These are phyloP conservation scores for Byssochlamys sp. DNA, from an alignment of 2,329 filamentous ascomycete species.

Conservation along the genomic window DNA sequence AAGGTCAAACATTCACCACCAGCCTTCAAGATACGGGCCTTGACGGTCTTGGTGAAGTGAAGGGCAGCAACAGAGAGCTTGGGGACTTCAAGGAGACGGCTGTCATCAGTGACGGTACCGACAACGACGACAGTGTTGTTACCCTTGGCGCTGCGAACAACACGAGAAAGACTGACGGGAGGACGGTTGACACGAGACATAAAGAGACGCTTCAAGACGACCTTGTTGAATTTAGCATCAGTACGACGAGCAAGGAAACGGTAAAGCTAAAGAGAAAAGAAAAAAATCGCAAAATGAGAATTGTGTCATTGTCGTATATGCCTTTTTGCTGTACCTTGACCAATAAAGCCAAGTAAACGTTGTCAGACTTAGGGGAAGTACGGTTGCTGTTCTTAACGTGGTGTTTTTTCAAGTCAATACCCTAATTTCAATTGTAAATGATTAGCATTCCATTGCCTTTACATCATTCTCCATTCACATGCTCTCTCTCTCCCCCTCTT, in stretches of 20 bases:
- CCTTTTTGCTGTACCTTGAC: too few relatives aligned
- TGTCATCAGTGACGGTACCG: conserved; percentile 95
- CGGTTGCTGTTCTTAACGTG: too few relatives aligned
- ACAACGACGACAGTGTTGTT: conserved; percentile 89
- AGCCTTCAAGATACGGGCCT: conserved; percentile 83
- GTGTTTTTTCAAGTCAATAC: too few relatives aligned
- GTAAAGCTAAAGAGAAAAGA: too few relatives aligned
- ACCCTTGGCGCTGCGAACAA: conserved; percentile 51
- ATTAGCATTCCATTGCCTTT: too few relatives aligned
- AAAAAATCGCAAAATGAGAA: too few relatives aligned
- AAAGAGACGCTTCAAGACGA: conserved; percentile 90
- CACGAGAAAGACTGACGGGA: conserved; percentile 86
- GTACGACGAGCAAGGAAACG: conserved; percentile 96
- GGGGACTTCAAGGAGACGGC: conserved; percentile 79
- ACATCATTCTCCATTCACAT: too few relatives aligned
- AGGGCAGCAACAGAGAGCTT: conserved; percentile 91
- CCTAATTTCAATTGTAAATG: too few relatives aligned
- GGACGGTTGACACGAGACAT: conserved; percentile 98
- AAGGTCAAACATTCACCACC: conserved; percentile 92
- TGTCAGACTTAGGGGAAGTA: too few relatives aligned
- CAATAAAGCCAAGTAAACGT: too few relatives aligned
- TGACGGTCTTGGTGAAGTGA: conserved; percentile 90
- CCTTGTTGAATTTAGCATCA: conserved; percentile 97
- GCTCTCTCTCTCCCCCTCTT: too few relatives aligned
- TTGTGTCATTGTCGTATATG: too few relatives aligned